Conservation (phyloP, 2,329 filamentous ascomycete species). For the Macroventuria anomochaeta region DNA sequence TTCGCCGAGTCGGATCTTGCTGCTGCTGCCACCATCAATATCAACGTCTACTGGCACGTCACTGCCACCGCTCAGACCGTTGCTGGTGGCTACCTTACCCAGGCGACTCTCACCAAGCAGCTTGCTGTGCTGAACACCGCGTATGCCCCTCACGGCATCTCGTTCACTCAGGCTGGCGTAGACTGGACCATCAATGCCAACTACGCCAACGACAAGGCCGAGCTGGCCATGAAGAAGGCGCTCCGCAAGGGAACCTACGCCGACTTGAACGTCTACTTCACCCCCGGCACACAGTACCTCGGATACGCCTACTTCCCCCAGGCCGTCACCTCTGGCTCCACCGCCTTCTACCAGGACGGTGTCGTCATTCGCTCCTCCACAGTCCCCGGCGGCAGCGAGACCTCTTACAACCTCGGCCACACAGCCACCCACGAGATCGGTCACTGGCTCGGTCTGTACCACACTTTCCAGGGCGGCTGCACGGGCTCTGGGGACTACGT, state of each 20-base stretch:
- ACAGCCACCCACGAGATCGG: constrained; percentile 43
- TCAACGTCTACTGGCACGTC: constrained; percentile 47
- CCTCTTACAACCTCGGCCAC: constrained; percentile 26
- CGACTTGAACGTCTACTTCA: constrained; percentile 39
- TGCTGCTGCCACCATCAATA: constrained; percentile 27
- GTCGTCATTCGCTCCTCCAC: constrained; percentile 25
- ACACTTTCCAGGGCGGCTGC: constrained; percentile 43
- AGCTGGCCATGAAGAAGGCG: constrained; percentile 20
- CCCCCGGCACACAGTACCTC: constrained; percentile 9
- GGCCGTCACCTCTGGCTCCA: constrained; percentile 17
- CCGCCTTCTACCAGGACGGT: constrained; percentile 31
- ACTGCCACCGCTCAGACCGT: constrained; percentile 30
- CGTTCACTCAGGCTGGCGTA: constrained; percentile 19
- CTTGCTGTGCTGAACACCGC: constrained; percentile 20
- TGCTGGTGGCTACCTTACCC: constrained; percentile 18
- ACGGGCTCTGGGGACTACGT: constrained; percentile 33
- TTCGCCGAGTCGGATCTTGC: constrained; percentile 16
- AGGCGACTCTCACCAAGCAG: constrained; percentile 16
- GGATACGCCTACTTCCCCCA: constrained; percentile 24
- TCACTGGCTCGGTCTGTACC: constrained; percentile 43
- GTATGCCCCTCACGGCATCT: constrained; percentile 23
- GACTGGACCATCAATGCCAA: constrained; percentile 22
- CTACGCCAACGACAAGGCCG: constrained; percentile 16
- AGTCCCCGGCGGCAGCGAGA: constrained; percentile 29
- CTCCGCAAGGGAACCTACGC: constrained; percentile 33